These are phyloP conservation scores for Penicillium sp. DNA, from an alignment of 2,329 filamentous ascomycete species.

Conservation along the genomic window DNA sequence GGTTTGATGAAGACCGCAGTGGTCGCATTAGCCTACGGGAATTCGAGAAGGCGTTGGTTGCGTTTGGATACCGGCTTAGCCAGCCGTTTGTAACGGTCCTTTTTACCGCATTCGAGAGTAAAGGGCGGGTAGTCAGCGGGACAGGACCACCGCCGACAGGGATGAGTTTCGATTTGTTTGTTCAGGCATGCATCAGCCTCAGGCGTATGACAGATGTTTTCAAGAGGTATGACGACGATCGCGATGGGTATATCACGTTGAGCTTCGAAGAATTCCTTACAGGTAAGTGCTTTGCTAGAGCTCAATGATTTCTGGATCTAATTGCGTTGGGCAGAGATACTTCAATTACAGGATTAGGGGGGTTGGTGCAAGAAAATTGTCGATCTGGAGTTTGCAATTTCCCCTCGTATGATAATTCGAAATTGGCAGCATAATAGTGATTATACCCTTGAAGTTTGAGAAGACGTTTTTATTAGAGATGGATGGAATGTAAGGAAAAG, in stretches of 20 bases:
- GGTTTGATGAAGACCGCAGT: constrained; percentile 85
- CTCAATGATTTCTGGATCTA: background rate
- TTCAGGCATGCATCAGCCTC: constrained; percentile 93
- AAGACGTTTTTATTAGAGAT: background rate
- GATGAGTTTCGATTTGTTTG: constrained; percentile 94
- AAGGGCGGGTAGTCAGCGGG: constrained; percentile 47
- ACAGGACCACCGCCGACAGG: constrained; percentile 53
- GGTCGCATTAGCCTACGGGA: constrained; percentile 86
- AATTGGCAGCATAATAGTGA: constrained; percentile 3
- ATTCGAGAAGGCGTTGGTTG: constrained; percentile 86
- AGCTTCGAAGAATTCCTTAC: constrained; percentile 82
- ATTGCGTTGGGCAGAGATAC: constrained; percentile 33
- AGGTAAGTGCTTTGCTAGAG: constrained; percentile 44
- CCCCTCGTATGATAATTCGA: background rate
- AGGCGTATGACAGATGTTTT: constrained; percentile 99
- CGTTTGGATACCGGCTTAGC: constrained; percentile 91
- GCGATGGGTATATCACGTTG: constrained; percentile 87
- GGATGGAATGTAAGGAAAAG: background rate
- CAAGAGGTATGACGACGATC: constrained; percentile 97
- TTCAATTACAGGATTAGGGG: constrained; percentile 42
- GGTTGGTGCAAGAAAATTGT: background rate
- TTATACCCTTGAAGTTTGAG: constrained; percentile 10
- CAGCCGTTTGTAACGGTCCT: constrained; percentile 81
- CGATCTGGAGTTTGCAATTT: background rate
- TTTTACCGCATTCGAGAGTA: constrained; percentile 84